Evolutionary conservation across 768 basidiomycete species (phyloP), one percentile per base, ranked within the genome.

Genomic region (Hypholoma fasciculare): DNA sequence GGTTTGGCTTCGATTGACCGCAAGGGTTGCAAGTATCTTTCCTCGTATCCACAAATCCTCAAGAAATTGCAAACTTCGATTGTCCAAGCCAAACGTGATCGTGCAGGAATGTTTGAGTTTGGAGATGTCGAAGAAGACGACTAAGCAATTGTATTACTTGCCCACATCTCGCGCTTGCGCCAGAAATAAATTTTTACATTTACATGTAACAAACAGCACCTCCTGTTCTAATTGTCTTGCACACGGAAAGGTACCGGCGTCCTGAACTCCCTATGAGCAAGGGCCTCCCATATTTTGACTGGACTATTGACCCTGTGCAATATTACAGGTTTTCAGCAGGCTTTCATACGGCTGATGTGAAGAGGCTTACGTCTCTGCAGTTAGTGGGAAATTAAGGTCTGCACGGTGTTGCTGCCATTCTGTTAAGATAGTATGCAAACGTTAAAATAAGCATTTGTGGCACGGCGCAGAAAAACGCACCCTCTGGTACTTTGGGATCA

Each of bases 101-200:
- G 93, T 12, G 72, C 80, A 54, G 92, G 93, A 37, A 92, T 93
- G 84, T 95, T 91, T 67, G 93, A 95, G 74, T 90, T 91, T 68
- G 93, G 93, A n/a, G 92, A 94, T 70, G 80, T 94, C 12, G 91
- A 92, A 62, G 92, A 94, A 69, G 92, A 94, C 56, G 89, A 93
- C 58, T 80, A 71, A 65, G 54, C 19, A 46, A 49, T 23, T 53
- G 26, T 47, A 49, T 19, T 17, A 52, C 17, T 40, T 13, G 8
- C n/a, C 23, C 27, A 34, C 13, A 30, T 12, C 23, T 23, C 1
- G 19, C 27, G 7, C 39, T 20, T 8, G 11, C 39, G 38, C 23
- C 26, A 40, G 27, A 34, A 43, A 44, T 43, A 54, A 30, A 43
- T 19, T 44, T 44, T 46, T 34, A 20, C 16, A 47, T 23, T n/a